Conservation (phyloP, 176 grass and related monocot genomes). For the Eragrostis curvula region DNA sequence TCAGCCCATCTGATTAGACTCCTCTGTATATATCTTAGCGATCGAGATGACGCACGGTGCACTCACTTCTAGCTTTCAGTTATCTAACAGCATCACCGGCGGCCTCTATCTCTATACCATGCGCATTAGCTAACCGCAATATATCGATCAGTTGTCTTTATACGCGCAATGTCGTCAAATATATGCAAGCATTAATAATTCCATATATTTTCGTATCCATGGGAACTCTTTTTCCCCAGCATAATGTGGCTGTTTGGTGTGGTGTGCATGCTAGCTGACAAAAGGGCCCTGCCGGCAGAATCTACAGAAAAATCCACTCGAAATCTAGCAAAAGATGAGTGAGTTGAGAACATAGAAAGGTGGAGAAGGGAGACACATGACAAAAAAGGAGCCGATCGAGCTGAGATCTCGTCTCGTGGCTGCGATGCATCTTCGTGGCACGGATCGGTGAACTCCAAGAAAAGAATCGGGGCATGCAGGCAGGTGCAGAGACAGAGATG, state of each 20-base stretch:
- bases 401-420: not conserved
- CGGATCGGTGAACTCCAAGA: not conserved
- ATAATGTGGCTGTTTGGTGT: no score
- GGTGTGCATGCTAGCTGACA: no score
- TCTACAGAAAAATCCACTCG: not conserved
- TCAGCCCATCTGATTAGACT: not conserved
- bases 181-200: no score
- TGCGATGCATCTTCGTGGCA: not conserved
- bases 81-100: not conserved
- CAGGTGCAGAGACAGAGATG: not conserved
- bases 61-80: not conserved
- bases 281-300: not conserved
- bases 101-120: not conserved
- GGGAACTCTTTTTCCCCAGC: no score
- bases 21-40: not conserved
- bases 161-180: no score
- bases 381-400: not conserved
- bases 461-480: slow-evolving; percentile 7
- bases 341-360: not conserved
- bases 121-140: not conserved
- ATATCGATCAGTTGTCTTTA: no score
- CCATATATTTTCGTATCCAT: no score
- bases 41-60: not conserved
- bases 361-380: slow-evolving; percentile 6
- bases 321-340: not conserved